Base-by-base conservation (phyloP, 2,329 filamentous ascomycete species). In the Dactylellina leptospora region DNA sequence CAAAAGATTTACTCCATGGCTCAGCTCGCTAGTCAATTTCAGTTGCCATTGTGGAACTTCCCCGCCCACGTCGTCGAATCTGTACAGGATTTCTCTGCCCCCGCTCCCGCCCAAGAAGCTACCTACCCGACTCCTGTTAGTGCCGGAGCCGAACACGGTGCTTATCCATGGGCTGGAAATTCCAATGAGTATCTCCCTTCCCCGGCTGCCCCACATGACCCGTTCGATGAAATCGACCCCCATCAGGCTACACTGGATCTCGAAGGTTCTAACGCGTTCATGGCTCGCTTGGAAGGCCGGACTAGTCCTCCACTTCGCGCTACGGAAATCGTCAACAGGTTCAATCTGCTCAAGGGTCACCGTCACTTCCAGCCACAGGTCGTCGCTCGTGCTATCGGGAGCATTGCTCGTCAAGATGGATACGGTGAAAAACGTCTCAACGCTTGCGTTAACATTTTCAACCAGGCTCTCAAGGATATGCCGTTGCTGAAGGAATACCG, bases 391-490 rank as follows among this genome's bases (percentile, higher is more conserved):
- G 68, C 68, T 45, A 72, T 72, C 53, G 59, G 68, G 53, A 72
- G 68, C 51, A 72, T 72, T 23, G 68, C 68, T 16, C 68, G 68
- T 23, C 68, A 72, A 16, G 68, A 72, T 18, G 68, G 68, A 54
- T 72, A 72, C 13, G 68, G 68, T 25, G 68, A 72, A 36, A 72
- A 72, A 38, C 68, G 68, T 38, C 68, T 72, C n/a, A 30, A 38
- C 16, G 68, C 68, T 48, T 72, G 68, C 47, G 38, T 72, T 53
- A 72, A 72, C 68, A 90, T 99, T 55, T 84, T 97, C 28, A 88
- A 86, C 75, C 96, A 96, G 87, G 95, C 95, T 10, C 90, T 92
- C 76, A 85, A 88, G 64, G 95, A 99, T 79, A 88, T 97, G 70
- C 95, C 95, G 50, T 86, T 93, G 30, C 84, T 93, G 73, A 85